These are phyloP conservation scores for Lentinula boryana DNA, from an alignment of 768 basidiomycete species.

Conservation along the genomic window DNA sequence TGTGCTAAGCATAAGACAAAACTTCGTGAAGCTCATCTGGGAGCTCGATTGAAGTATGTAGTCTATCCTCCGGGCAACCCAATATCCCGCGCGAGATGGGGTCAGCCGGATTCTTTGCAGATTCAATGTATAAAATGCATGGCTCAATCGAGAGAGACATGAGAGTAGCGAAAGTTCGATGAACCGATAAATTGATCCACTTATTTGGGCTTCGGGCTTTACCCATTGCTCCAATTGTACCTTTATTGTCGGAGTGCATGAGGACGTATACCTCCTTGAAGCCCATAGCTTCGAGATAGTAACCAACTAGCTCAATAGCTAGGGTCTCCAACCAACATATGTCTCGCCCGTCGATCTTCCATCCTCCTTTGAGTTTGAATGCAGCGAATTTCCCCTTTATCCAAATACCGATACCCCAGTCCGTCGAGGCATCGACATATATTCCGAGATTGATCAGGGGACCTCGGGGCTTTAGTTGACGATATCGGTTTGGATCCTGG, in stretches of 20 bases:
- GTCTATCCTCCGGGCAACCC: background rate
- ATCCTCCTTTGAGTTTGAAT: constrained; percentile 9
- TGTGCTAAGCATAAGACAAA: too few species aligned
- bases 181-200: constrained; percentile 22
- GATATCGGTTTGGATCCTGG: too few species aligned
- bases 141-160: constrained; percentile 10
- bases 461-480: background rate
- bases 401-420: constrained; percentile 17
- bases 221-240: constrained; percentile 16
- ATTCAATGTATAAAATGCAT: constrained; percentile 14
- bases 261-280: constrained; percentile 12
- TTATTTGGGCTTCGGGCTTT: background rate
- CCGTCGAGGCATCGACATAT: constrained; percentile 25
- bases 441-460: constrained; percentile 22
- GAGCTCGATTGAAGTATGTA: too few species aligned
- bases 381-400: constrained; percentile 7
- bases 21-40: too few species aligned
- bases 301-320: constrained; percentile 8
- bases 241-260: constrained; percentile 26
- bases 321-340: constrained; percentile 6
- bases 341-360: constrained; percentile 7
- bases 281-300: constrained; percentile 12
- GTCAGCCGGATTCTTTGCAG: constrained; percentile 20
- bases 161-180: constrained; percentile 10
- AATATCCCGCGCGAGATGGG: constrained; percentile 21